Evolutionary conservation across 495 filamentous ascomycete species (phyloP).

Genomic region (Neurospora discreta): DNA sequence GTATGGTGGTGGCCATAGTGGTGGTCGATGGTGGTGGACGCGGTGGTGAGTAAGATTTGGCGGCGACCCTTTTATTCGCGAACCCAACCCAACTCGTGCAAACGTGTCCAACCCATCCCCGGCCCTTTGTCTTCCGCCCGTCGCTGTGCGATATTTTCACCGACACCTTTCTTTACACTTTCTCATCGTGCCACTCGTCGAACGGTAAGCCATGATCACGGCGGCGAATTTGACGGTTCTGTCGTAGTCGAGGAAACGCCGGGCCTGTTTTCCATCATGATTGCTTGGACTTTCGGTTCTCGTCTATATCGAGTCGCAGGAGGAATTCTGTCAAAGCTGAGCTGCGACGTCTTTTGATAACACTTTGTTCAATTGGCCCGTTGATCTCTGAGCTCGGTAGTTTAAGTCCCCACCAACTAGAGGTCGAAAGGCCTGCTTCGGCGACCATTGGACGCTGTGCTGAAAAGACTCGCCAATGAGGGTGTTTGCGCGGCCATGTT

Average conservation of each 20-base stretch:
- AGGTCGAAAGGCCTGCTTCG: conserved; percentile 15
- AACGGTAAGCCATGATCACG: not conserved
- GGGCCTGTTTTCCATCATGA: not conserved
- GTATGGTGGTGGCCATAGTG: not conserved
- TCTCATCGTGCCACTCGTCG: not conserved
- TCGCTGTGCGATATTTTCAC: not conserved
- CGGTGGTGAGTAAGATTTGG: not conserved
- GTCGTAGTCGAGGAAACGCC: not conserved
- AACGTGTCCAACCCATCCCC: not conserved
- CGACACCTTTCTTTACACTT: not conserved
- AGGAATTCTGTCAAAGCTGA: conserved; percentile 3
- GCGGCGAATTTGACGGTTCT: not conserved
- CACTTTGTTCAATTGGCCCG: conserved; percentile 15
- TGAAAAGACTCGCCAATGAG: conserved; percentile 21
- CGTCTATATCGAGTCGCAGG: conserved; percentile 5
- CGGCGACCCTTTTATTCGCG: not conserved
- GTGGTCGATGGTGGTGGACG: not conserved
- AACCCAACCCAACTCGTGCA: not conserved
- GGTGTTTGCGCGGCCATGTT: conserved; percentile 5
- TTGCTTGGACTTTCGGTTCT: conserved; percentile 5
- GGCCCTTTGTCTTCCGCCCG: not conserved
- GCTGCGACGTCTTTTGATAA: conserved; percentile 4
- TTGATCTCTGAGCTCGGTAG: not conserved
- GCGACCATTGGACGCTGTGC: conserved; percentile 21
- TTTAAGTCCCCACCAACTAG: conserved; percentile 10